These are phyloP conservation scores for Cyclostephanos tholiformis DNA, from an alignment of 108 stramenopile genomes.

Conservation along the genomic window DNA sequence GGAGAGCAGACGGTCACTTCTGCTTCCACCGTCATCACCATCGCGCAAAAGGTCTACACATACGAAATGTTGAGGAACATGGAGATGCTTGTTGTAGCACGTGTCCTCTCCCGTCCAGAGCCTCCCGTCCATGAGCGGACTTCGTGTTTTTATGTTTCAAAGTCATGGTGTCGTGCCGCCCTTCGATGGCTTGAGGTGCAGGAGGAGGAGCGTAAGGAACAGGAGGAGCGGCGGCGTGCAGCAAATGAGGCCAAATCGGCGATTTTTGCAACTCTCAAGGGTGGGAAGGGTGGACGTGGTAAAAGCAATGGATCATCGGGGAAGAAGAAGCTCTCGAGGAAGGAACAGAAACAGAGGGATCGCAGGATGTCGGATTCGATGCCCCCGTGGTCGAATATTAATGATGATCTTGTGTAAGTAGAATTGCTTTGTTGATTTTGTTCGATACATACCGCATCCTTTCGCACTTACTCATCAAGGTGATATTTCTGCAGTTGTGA, in stretches of 20 bases:
- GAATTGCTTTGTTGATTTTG: not conserved
- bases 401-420: conserved; percentile 64
- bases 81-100: conserved; percentile 86
- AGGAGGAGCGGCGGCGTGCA: conserved; percentile 40
- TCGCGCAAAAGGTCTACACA: conserved; percentile 48
- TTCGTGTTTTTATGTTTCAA: conserved; percentile 77
- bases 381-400: conserved; percentile 86
- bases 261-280: conserved; percentile 29
- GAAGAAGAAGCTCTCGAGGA: conserved; percentile 80
- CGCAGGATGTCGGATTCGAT: conserved; percentile 69
- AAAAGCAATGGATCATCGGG: conserved; percentile 33
- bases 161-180: conserved; percentile 85
- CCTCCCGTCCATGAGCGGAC: conserved; percentile 53
- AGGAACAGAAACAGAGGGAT: conserved; percentile 72
- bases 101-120: conserved; percentile 81
- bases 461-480: not conserved
- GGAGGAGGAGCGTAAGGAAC: conserved; percentile 61
- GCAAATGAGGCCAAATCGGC: conserved; percentile 32
- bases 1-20: conserved; percentile 1
- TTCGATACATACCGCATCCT: not conserved
- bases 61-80: conserved; percentile 84
- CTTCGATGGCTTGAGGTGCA: conserved; percentile 85
- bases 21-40: not conserved
- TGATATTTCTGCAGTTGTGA: conserved; percentile 36
- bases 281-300: conserved; percentile 10